Base-by-base conservation (phyloP, 1,139 yeast genomes). In the Pichia sp. region DNA sequence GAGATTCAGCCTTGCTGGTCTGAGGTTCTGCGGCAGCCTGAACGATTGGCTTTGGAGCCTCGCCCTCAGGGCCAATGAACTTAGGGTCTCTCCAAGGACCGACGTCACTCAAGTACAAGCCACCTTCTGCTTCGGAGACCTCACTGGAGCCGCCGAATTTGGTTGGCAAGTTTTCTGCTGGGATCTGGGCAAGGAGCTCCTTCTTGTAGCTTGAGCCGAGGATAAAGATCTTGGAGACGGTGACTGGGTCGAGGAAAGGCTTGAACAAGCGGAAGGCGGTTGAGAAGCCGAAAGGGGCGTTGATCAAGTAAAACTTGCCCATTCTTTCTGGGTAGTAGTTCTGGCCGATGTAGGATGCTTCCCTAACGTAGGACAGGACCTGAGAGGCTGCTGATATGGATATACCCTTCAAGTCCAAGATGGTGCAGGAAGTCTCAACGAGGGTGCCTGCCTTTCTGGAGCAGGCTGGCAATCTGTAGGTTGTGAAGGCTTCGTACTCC, bases 281-380 rank as follows among this genome's bases (percentile, higher is more conserved):
- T 43, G 96, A 84, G 74, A 93, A 93, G 5, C 99, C 99, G 71
- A 91, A 93, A 60, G 99, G 99, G 2, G 99, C 96, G 70, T 93
- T 93, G 74, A 93, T 89, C 67, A 92, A 77, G 75, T 90, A 93
- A 70, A 93, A 93, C 73, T 90, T 91, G 67, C 99, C 98, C 98
- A 93, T 92, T 74, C 99, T 87, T 77, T 93, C 99, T n/a, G 99
- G 99, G 72, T 93, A 93, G 73, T 87, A 93, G 76, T 93, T 90
- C 75, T 93, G 99, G 60, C 98, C 97, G 67, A 93, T 90, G 65
- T 80, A 76, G 24, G 97, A 88, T 31, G 99, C 97, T 73, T 91
- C 97, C 70, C 85, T 83, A 55, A 93, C 96, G 73, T 92, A 93
- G 30, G 86, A 78, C 64, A 91, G 78, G 49, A 93, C 99, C 70